Conservation (phyloP, 2,329 filamentous ascomycete genomes). For the Triangularia verruculosa region DNA sequence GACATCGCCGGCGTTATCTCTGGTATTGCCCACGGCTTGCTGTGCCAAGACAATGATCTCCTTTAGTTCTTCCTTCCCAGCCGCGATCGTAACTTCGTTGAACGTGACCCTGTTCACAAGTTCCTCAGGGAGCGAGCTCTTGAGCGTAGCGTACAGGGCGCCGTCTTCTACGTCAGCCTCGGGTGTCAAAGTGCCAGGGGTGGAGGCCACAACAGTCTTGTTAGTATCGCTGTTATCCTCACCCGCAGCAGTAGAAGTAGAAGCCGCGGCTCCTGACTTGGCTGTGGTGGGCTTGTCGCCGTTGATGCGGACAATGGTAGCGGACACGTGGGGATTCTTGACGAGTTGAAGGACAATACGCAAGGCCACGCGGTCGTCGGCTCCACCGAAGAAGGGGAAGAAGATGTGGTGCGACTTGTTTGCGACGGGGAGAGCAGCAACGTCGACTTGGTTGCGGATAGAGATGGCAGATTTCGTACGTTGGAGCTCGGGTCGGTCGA, state of each 20-base stretch:
- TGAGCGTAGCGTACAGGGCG: conserved; percentile 36
- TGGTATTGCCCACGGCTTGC: conserved; percentile 56
- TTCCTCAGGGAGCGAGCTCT: conserved; percentile 34
- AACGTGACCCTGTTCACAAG: conserved; percentile 45
- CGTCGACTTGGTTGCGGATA: conserved; percentile 55
- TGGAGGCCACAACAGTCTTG: conserved; percentile 28
- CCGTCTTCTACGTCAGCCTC: conserved; percentile 29
- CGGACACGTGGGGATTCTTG: conserved; percentile 73
- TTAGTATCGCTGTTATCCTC: conserved; percentile 9
- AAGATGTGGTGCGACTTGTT: conserved; percentile 80
- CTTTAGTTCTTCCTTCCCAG: conserved; percentile 37
- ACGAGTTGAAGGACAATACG: conserved; percentile 80
- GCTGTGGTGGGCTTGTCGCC: conserved; percentile 18
- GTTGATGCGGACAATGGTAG: conserved; percentile 65
- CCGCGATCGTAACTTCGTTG: conserved; percentile 43
- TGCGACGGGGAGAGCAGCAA: conserved; percentile 54
- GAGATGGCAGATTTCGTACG: conserved; percentile 56
- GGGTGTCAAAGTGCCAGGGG: conserved; percentile 25
- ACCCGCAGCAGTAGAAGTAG: background rate
- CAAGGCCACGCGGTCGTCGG: conserved; percentile 77
- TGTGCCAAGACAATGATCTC: conserved; percentile 53
- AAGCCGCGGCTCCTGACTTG: conserved; percentile 20
- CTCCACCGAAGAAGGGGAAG: conserved; percentile 79
- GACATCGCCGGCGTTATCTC: conserved; percentile 67
- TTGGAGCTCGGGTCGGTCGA: conserved; percentile 39